Percentiles rank a stretch among this genome's conserved stretches.
Evolutionary conservation across 2,329 filamentous ascomycete species (phyloP).

Genomic region (Xylaria sp.): DNA sequence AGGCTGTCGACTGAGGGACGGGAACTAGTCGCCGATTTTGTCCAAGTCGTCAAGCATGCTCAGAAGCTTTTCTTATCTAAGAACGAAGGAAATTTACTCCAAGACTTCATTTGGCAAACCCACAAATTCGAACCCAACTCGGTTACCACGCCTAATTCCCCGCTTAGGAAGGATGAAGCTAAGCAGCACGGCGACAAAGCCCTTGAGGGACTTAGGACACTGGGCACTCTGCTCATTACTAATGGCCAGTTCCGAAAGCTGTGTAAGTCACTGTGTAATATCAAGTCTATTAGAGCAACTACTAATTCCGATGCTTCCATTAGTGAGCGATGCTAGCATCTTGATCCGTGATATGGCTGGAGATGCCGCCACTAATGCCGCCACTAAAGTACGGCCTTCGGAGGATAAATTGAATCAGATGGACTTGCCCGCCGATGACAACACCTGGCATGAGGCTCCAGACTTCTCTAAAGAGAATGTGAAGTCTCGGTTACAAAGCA

Average conservation of each 20-base stretch:
- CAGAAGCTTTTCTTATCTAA: constrained; percentile 84
- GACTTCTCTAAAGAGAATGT: constrained; percentile 73
- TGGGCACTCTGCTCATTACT: constrained; percentile 88
- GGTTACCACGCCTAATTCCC: constrained; percentile 66
- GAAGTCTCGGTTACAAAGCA: constrained; percentile 69
- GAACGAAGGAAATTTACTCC: constrained; percentile 91
- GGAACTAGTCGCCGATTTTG: constrained; percentile 76
- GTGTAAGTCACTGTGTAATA: constrained; percentile 56
- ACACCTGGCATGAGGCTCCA: constrained; percentile 91
- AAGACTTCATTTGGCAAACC: constrained; percentile 97
- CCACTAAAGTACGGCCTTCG: constrained; percentile 74
- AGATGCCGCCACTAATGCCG: constrained; percentile 83
- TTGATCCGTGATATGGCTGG: constrained; percentile 89
- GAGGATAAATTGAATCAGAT: constrained; percentile 79
- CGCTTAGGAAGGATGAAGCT: constrained; percentile 76
- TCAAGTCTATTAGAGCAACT: background rate
- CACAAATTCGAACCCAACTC: constrained; percentile 72
- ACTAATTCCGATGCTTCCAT: background rate
- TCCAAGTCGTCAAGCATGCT: constrained; percentile 80
- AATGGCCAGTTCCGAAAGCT: constrained; percentile 97
- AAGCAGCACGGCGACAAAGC: constrained; percentile 85
- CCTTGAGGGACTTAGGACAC: constrained; percentile 81
- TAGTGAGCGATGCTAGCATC: constrained; percentile 77
- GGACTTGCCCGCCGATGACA: constrained; percentile 84
- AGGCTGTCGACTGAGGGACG: constrained; percentile 85